Evolutionary conservation across 306 rosid genomes (phyloP).

Genomic region (Cicer arietinum): DNA sequence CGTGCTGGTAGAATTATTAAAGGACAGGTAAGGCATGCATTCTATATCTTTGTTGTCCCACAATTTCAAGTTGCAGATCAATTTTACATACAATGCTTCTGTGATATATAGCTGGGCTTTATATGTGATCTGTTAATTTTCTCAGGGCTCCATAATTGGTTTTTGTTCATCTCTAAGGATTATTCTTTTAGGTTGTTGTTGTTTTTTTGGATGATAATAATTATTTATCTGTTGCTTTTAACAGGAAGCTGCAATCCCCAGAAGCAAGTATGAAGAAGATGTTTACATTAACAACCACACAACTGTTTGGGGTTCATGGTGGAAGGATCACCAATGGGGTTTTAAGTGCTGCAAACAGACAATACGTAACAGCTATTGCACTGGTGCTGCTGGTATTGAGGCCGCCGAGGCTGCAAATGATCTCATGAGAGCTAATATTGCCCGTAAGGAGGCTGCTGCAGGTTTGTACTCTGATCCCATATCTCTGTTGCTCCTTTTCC

Average conservation of each 20-base stretch:
- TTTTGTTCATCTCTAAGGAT: conserved; percentile 4
- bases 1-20: conserved; percentile 49
- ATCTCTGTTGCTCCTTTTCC: background rate
- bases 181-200: background rate
- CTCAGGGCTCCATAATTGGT: background rate
- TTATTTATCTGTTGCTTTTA: conserved; percentile 14
- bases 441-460: conserved; percentile 67
- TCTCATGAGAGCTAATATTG: conserved; percentile 80
- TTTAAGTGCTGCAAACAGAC: conserved; percentile 66
- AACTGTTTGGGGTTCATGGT: conserved; percentile 79
- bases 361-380: conserved; percentile 44
- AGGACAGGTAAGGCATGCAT: conserved; percentile 54
- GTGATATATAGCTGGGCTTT: background rate
- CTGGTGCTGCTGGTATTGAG: conserved; percentile 49
- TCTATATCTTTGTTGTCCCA: background rate
- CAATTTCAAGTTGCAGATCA: background rate
- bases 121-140: background rate
- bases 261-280: conserved; percentile 64
- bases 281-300: conserved; percentile 62
- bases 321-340: conserved; percentile 87
- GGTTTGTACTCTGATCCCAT: conserved; percentile 45
- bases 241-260: conserved; percentile 44
- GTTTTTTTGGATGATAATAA: background rate
- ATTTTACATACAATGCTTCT: conserved; percentile 2
- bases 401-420: conserved; percentile 65